Percentiles rank a stretch among this genome's conserved stretches.
Evolutionary conservation across 2,329 filamentous ascomycete species (phyloP).

Genomic region (Cordyceps tenuipes): DNA sequence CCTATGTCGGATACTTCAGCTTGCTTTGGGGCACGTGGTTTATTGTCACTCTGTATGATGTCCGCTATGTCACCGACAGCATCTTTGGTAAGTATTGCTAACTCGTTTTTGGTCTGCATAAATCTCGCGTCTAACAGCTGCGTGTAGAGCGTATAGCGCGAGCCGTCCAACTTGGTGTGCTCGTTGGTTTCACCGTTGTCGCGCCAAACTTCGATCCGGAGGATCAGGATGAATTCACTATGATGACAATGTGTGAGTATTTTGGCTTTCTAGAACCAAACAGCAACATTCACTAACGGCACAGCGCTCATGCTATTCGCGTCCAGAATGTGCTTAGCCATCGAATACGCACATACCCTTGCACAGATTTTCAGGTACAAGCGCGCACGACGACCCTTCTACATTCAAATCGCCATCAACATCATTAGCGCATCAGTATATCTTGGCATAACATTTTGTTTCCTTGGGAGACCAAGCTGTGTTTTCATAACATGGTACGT

Average conservation of each 20-base stretch:
- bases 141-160: constrained; percentile 43
- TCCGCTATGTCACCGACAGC: constrained; percentile 56
- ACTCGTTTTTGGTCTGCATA: neutral
- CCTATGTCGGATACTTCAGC: constrained; percentile 33
- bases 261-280: neutral
- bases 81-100: constrained; percentile 40
- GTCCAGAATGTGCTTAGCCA: constrained; percentile 42
- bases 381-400: constrained; percentile 27
- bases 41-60: constrained; percentile 54
- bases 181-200: constrained; percentile 57
- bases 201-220: constrained; percentile 37
- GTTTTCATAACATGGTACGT: constrained; percentile 43
- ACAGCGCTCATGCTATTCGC: constrained; percentile 39
- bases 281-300: neutral
- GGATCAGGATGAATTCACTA: constrained; percentile 28
- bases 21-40: constrained; percentile 65
- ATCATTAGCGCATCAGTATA: constrained; percentile 29
- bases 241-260: constrained; percentile 32
- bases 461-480: constrained; percentile 24
- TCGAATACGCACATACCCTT: constrained; percentile 44
- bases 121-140: neutral
- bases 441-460: constrained; percentile 33
- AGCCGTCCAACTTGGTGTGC: constrained; percentile 52
- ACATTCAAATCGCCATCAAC: constrained; percentile 28
- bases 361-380: constrained; percentile 35